Evolutionary conservation across 768 basidiomycete genomes (phyloP).

Genomic region (Hygrophorus pudorinus): DNA sequence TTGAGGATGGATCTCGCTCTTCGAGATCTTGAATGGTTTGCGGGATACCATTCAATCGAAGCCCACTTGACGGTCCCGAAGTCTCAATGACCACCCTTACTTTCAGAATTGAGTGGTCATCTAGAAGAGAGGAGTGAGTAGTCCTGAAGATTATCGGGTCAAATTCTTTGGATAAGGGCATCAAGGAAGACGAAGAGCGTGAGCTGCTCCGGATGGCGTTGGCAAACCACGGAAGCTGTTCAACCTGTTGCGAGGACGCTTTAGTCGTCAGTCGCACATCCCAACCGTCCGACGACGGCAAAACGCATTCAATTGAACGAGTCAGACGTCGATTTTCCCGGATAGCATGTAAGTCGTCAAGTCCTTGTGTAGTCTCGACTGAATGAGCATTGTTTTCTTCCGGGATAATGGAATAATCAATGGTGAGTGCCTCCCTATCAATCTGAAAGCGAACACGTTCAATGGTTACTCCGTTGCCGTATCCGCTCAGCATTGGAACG

Average conservation of each 20-base stretch:
- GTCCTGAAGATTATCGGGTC: constrained; percentile 56
- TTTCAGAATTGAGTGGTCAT: constrained; percentile 73
- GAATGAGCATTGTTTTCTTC: constrained; percentile 43
- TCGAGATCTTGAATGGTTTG: constrained; percentile 57
- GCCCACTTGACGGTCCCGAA: constrained; percentile 62
- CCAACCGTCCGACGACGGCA: constrained; percentile 76
- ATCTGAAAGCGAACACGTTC: constrained; percentile 73
- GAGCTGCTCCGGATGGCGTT: constrained; percentile 42
- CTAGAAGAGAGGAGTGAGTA: constrained; percentile 59
- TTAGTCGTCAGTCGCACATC: constrained; percentile 72
- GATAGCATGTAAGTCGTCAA: constrained; percentile 54
- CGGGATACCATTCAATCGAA: constrained; percentile 81
- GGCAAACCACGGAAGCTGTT: constrained; percentile 65
- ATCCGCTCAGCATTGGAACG: constrained; percentile 66
- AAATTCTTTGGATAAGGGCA: constrained; percentile 16
- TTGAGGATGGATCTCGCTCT: constrained; percentile 55
- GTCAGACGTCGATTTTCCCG: constrained; percentile 63
- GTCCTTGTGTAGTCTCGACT: constrained; percentile 27
- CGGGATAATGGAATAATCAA: constrained; percentile 79
- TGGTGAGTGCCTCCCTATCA: constrained; percentile 69
- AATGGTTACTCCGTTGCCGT: constrained; percentile 74
- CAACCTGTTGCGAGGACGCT: constrained; percentile 63
- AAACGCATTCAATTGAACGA: constrained; percentile 70
- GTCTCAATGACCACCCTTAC: constrained; percentile 74
- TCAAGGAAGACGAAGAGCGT: constrained; percentile 19